Evolutionary conservation across 192 early-diverging fungal genomes (phyloP).

Genomic region (Gonapodya prolifera): DNA sequence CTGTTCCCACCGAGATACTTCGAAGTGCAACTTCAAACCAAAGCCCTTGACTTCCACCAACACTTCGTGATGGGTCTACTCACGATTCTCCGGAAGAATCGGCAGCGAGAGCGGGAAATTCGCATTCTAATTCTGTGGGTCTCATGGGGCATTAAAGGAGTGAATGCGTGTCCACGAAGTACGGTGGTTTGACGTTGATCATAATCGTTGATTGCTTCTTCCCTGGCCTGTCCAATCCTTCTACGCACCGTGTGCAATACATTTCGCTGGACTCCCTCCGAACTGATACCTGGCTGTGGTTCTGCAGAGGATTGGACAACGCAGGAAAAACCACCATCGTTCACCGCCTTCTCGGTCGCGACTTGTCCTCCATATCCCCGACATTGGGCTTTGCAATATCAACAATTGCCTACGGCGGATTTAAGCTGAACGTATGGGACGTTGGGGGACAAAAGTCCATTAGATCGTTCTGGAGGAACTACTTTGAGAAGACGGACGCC

Average conservation of each 20-base stretch:
- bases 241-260: too few relatives aligned
- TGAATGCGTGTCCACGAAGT: too few relatives aligned
- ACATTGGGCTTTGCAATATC: conserved; percentile 98
- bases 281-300: not conserved
- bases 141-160: too few relatives aligned
- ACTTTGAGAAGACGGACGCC: conserved; percentile 98
- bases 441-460: conserved; percentile 96
- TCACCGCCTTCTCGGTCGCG: conserved; percentile 87
- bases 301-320: conserved; percentile 80
- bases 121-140: conserved; percentile 78
- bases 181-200: too few relatives aligned
- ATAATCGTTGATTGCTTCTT: too few relatives aligned
- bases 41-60: too few relatives aligned
- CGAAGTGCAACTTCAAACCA: too few relatives aligned
- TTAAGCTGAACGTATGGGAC: conserved; percentile 89
- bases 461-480: conserved; percentile 97
- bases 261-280: too few relatives aligned
- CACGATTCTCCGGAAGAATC: conserved; percentile 86
- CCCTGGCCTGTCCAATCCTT: too few relatives aligned
- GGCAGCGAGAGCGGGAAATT: conserved; percentile 85
- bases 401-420: conserved; percentile 84
- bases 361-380: conserved; percentile 79
- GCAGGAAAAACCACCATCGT: conserved; percentile 98
- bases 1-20: too few relatives aligned
- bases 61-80: conserved; percentile 69